Percentiles rank a stretch among this genome's conserved stretches.
These are phyloP conservation scores for Globisporangium heterothallicum DNA, from an alignment of 352 stramenopile species.

Conservation along the genomic window DNA sequence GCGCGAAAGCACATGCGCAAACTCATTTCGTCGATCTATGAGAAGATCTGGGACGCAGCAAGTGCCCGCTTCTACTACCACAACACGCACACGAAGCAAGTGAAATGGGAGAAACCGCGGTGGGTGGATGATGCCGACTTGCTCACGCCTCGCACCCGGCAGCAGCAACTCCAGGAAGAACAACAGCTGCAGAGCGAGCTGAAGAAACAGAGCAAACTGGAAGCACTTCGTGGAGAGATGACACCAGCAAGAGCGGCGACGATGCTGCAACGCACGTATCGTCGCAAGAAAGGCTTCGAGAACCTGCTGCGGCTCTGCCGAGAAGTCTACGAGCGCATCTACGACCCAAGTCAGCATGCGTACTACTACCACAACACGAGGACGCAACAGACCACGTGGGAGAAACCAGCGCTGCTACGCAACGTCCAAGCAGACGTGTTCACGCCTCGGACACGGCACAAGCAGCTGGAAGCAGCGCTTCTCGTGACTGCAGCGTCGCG, in stretches of 20 bases:
- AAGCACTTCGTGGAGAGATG: slow-evolving; percentile 9
- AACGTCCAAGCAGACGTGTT: slow-evolving; percentile 34
- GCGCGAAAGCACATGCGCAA: slow-evolving; percentile 46
- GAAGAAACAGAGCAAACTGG: too few species aligned
- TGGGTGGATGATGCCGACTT: slow-evolving; percentile 67
- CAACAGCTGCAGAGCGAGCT: background rate
- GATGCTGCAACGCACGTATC: slow-evolving; percentile 57
- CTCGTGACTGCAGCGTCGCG: slow-evolving; percentile 5
- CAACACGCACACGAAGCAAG: slow-evolving; percentile 62
- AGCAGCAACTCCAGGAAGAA: slow-evolving; percentile 9
- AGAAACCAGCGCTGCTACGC: slow-evolving; percentile 51
- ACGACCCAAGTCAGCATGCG: slow-evolving; percentile 34
- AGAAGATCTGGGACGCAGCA: slow-evolving; percentile 68
- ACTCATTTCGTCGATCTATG: slow-evolving; percentile 67
- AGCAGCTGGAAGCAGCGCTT: slow-evolving; percentile 25
- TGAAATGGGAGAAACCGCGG: slow-evolving; percentile 62
- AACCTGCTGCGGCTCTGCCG: slow-evolving; percentile 37
- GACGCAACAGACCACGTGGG: slow-evolving; percentile 63
- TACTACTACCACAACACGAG: slow-evolving; percentile 84
- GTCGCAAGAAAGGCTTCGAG: slow-evolving; percentile 37
- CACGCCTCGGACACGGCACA: slow-evolving; percentile 40
- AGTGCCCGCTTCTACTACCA: slow-evolving; percentile 69
- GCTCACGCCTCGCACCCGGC: slow-evolving; percentile 41
- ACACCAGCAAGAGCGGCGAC: slow-evolving; percentile 33
- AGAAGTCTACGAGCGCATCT: slow-evolving; percentile 66